These are phyloP conservation scores for Evernia prunastri DNA, from an alignment of 495 filamentous ascomycete genomes.

Conservation along the genomic window DNA sequence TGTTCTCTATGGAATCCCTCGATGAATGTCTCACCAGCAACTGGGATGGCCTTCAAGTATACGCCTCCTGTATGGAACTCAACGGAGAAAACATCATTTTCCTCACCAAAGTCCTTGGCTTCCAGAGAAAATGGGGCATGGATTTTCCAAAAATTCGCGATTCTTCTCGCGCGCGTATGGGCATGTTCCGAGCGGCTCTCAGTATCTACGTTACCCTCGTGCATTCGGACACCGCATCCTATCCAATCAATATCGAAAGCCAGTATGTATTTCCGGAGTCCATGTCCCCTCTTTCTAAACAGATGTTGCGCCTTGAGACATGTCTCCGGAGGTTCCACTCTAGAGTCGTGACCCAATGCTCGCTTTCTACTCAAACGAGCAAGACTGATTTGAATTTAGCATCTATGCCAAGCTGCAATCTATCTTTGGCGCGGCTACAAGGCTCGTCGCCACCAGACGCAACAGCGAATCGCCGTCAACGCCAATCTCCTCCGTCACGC, in stretches of 20 bases:
- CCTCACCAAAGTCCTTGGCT: slow-evolving; percentile 50
- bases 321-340: no score
- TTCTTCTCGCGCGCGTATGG: slow-evolving; percentile 30
- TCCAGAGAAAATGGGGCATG: slow-evolving; percentile 38
- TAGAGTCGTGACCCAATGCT: no score
- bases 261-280: no score
- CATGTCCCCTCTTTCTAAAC: no score
- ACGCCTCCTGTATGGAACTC: slow-evolving; percentile 57
- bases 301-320: no score
- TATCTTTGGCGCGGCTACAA: slow-evolving; percentile 42
- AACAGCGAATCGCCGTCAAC: slow-evolving; percentile 5
- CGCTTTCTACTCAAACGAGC: no score
- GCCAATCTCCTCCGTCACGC: slow-evolving; percentile 19
- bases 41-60: slow-evolving; percentile 45
- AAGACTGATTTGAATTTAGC: no score
- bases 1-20: slow-evolving; percentile 53
- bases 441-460: slow-evolving; percentile 16
- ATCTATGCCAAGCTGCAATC: slow-evolving; percentile 42
- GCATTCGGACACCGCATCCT: slow-evolving; percentile 48
- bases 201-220: slow-evolving; percentile 54
- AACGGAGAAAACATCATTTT: slow-evolving; percentile 65
- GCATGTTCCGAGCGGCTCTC: slow-evolving; percentile 46
- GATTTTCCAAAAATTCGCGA: slow-evolving; percentile 22
- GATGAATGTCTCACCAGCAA: slow-evolving; percentile 52
- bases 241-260: slow-evolving; percentile 57